Percentiles rank a stretch among this genome's conserved stretches.
Conservation (phyloP, 2,329 filamentous ascomycete genomes). For the Plenodomus tracheiphilus region DNA sequence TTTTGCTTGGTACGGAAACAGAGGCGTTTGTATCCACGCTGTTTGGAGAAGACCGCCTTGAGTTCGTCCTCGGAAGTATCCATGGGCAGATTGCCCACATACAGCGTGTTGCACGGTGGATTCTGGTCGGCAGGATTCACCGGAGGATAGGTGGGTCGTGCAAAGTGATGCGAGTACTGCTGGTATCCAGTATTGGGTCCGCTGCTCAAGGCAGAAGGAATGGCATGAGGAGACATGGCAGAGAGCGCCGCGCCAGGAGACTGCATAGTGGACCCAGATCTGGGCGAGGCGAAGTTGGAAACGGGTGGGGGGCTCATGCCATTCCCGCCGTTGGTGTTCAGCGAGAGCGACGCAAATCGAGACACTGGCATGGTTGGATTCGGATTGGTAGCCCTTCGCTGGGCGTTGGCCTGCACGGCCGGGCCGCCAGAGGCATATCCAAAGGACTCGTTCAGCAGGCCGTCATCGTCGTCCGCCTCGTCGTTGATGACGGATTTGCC, state of each 20-base stretch:
- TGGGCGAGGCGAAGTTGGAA: conserved; percentile 56
- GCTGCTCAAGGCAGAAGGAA: conserved; percentile 59
- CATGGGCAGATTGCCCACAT: conserved; percentile 93
- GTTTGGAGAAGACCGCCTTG: conserved; percentile 89
- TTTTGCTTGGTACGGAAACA: conserved; percentile 95
- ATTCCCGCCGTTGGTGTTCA: conserved; percentile 63
- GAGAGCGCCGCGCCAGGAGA: conserved; percentile 51
- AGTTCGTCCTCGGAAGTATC: conserved; percentile 95
- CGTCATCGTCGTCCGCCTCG: conserved; percentile 71
- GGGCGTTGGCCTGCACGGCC: conserved; percentile 51
- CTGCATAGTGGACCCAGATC: conserved; percentile 53
- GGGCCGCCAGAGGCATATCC: conserved; percentile 73
- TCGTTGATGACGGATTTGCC: conserved; percentile 75
- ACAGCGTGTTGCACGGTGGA: conserved; percentile 95
- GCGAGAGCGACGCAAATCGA: conserved; percentile 69
- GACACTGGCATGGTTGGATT: conserved; percentile 71
- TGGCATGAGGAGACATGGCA: conserved; percentile 56
- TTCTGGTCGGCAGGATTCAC: conserved; percentile 96
- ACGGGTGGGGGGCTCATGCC: conserved; percentile 59
- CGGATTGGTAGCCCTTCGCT: conserved; percentile 71
- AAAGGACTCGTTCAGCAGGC: conserved; percentile 71
- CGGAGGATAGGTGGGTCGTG: conserved; percentile 73
- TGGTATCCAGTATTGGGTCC: conserved; percentile 57
- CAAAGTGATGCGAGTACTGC: conserved; percentile 60
- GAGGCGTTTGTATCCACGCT: conserved; percentile 91